These are phyloP conservation scores for Linderniella brevidens DNA, from an alignment of 257 asterid species.

Conservation along the genomic window DNA sequence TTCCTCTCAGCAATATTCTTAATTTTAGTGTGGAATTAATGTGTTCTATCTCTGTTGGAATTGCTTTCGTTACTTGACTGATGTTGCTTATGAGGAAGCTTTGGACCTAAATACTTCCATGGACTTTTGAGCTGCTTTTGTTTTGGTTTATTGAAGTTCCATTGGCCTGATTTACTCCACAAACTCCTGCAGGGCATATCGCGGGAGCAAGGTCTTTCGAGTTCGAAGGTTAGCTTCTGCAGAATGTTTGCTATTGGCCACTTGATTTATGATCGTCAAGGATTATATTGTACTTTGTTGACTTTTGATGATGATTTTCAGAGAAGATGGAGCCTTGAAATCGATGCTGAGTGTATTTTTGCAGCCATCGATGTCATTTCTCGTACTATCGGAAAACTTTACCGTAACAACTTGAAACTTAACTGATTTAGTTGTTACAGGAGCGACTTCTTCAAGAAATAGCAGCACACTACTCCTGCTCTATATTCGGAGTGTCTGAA, in stretches of 20 bases:
- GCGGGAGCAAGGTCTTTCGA: conserved; percentile 35
- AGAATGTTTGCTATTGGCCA: background rate
- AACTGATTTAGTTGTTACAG: conserved; percentile 19
- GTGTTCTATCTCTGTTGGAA: background rate
- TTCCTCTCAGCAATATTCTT: no score
- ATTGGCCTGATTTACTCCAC: conserved; percentile 9
- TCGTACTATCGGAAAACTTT: background rate
- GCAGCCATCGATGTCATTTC: background rate
- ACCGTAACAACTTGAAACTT: background rate
- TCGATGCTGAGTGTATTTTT: background rate
- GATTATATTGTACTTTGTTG: background rate
- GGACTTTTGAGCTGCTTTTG: no score
- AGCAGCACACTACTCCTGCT: conserved; percentile 27
- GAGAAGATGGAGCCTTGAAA: no score
- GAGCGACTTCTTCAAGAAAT: conserved; percentile 41
- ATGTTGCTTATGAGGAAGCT: background rate
- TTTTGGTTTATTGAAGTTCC: conserved; percentile 6
- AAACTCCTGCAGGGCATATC: conserved; percentile 50
- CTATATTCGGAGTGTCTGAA: conserved; percentile 26
- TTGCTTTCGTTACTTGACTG: background rate
- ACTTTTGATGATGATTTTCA: no score
- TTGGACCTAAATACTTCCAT: background rate
- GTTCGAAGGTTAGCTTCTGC: conserved; percentile 37
- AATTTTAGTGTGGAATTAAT: background rate
- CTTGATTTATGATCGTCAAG: conserved; percentile 2